Conservation (phyloP, 1,139 yeast species). For the Meyerozyma smithsonii region DNA sequence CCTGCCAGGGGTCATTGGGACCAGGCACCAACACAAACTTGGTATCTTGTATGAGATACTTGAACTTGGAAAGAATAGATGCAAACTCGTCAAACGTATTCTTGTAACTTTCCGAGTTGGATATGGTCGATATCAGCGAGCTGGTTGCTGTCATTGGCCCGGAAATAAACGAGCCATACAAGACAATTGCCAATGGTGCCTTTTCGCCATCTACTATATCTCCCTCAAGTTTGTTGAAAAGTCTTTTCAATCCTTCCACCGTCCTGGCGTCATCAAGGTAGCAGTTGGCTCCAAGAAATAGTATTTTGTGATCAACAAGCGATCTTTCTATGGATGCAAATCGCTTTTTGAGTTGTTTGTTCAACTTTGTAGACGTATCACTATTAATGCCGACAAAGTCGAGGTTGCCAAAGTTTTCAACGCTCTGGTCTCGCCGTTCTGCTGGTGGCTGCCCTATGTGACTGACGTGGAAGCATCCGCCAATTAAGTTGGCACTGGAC, state of each 20-base stretch:
- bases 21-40: conserved; percentile 78
- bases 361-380: conserved; percentile 42
- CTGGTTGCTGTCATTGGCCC: conserved; percentile 51
- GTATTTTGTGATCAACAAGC: conserved; percentile 50
- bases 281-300: conserved; percentile 72
- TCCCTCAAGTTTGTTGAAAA: conserved; percentile 10
- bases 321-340: conserved; percentile 54
- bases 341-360: conserved; percentile 51
- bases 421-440: conserved; percentile 61
- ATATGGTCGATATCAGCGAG: conserved; percentile 36
- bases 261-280: conserved; percentile 46
- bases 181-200: conserved; percentile 50
- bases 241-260: conserved; percentile 10
- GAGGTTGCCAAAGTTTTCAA: conserved; percentile 70
- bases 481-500: conserved; percentile 26
- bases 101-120: conserved; percentile 56
- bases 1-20: conserved; percentile 89
- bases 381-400: conserved; percentile 72
- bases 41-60: conserved; percentile 26
- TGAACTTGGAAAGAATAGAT: conserved; percentile 33
- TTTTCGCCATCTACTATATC: conserved; percentile 27
- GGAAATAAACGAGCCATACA: conserved; percentile 60
- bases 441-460: conserved; percentile 86
- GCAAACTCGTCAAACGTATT: conserved; percentile 72
- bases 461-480: conserved; percentile 64